Conservation (phyloP, 1,139 yeast species). For the Saccharomycopsis hybrid region DNA sequence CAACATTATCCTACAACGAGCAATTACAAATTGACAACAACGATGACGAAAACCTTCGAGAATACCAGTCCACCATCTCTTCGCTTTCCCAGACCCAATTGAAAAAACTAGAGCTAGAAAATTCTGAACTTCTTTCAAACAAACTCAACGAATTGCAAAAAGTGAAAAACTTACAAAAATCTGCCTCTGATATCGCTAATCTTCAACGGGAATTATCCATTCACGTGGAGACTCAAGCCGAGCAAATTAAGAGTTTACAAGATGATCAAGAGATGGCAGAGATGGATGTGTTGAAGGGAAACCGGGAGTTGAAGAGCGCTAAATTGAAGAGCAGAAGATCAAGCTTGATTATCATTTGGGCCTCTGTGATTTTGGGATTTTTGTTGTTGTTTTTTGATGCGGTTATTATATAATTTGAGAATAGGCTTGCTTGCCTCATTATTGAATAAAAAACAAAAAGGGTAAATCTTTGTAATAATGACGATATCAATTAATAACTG, state of each 20-base stretch:
- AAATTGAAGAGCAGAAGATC: constrained; percentile 64
- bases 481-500: not conserved
- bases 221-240: constrained; percentile 72
- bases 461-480: not conserved
- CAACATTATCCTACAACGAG: constrained; percentile 23
- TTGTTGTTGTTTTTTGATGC: constrained; percentile 60
- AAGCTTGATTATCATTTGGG: constrained; percentile 56
- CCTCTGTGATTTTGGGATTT: constrained; percentile 57
- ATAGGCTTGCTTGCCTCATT: not conserved
- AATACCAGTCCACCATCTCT: constrained; percentile 28
- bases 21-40: constrained; percentile 21
- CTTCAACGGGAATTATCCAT: constrained; percentile 72
- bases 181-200: constrained; percentile 74
- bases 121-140: constrained; percentile 53
- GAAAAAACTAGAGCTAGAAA: constrained; percentile 66
- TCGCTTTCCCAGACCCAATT: constrained; percentile 53
- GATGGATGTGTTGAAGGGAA: constrained; percentile 66
- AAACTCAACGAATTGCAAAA: constrained; percentile 64
- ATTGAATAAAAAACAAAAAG: not conserved
- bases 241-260: constrained; percentile 58
- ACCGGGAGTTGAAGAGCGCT: constrained; percentile 65
- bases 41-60: constrained; percentile 21
- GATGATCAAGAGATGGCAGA: constrained; percentile 70
- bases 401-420: constrained; percentile 29
- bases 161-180: constrained; percentile 63